A percentile compares a stretch with the other conserved stretches of the same genome.
Conservation (phyloP, 2,329 filamentous ascomycete species). For the Trichoderma sp. region DNA sequence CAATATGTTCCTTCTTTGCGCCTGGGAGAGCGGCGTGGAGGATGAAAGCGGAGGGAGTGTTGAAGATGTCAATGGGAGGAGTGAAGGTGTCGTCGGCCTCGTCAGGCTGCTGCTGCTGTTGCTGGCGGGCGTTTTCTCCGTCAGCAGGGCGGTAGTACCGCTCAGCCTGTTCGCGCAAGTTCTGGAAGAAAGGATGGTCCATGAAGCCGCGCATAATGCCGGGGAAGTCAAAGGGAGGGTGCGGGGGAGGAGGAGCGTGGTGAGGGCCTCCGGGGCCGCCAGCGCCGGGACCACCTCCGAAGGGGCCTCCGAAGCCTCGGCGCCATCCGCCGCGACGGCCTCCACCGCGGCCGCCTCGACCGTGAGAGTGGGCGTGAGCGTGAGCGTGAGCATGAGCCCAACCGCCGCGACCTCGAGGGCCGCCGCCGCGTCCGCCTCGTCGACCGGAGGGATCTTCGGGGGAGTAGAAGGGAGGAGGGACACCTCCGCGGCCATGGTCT, state of each 20-base stretch:
- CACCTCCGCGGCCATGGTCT: conserved; percentile 27
- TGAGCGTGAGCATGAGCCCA: neutral
- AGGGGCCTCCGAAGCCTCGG: conserved; percentile 31
- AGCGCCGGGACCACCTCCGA: conserved; percentile 35
- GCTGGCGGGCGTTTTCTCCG: neutral
- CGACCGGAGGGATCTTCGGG: conserved; percentile 14
- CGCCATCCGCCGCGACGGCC: conserved; percentile 20
- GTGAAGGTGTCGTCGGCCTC: conserved; percentile 50
- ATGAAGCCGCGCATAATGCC: conserved; percentile 47
- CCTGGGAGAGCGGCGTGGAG: conserved; percentile 79
- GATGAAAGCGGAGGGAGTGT: conserved; percentile 65
- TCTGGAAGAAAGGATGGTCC: conserved; percentile 49
- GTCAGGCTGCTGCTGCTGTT: neutral
- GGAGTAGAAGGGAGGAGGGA: conserved; percentile 33
- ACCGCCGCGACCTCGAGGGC: conserved; percentile 8
- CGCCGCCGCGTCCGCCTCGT: conserved; percentile 31
- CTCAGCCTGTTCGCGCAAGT: conserved; percentile 47
- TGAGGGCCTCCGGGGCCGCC: conserved; percentile 34
- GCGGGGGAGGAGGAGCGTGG: too few relatives aligned
- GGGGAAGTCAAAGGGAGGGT: conserved; percentile 44
- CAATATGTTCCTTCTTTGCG: conserved; percentile 77
- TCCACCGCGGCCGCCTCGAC: conserved; percentile 21
- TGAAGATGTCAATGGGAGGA: conserved; percentile 76
- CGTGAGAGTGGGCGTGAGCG: neutral
- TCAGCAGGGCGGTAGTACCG: conserved; percentile 29